Evolutionary conservation across 495 filamentous ascomycete genomes (phyloP), one percentile per base, ranked within the genome.

Genomic region (Baudoinia panamericana): DNA sequence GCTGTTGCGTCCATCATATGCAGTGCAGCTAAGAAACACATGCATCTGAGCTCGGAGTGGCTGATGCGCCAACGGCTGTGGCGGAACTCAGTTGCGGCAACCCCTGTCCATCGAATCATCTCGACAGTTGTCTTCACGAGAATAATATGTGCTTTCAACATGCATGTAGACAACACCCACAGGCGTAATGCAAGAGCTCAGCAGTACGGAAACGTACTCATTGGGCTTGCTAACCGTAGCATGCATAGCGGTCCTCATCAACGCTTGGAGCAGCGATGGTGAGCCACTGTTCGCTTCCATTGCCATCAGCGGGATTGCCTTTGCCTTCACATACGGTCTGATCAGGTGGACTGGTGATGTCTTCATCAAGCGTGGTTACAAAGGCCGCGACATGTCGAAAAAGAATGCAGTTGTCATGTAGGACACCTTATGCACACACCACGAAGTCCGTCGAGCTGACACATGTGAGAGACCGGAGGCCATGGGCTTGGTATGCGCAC

Each of bases 401-500:
- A 62, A 71, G 37, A 74, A 68, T 39, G 73, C 62, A 41, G 73
- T 76, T 41, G 78, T 84, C 56, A 78, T 95, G 80, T 82, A 66
- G 48, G 72, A 61, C 12, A 6, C 1, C n/a, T 23, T 12, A 27
- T 25, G 16, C 22, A 29, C 21, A 17, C 3, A 16, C 15, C 11
- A 17, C 19, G 13, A 10, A 28, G 26, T 12, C n/a, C 19, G 20
- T 35, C 16, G 17, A 9, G 30, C 53, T 53, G 23, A 53, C 39
- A 49, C 35, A 31, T 35, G 39, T 41, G 36, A 31, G 50, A 84
- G 80, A 50, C 90, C 90, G 11, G 90, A 99, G 62, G 85, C 84
- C 21, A 96, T 99, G 92, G 90, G 90, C n/a, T 84, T 79, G 15
- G 75, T 96, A 30, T 93, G 84, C 58, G 90, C 92, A 1, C 74